phyloP scores from a whole-genome alignment of 2,329 filamentous ascomycete species.

The Epichloe scottii region DNA sequence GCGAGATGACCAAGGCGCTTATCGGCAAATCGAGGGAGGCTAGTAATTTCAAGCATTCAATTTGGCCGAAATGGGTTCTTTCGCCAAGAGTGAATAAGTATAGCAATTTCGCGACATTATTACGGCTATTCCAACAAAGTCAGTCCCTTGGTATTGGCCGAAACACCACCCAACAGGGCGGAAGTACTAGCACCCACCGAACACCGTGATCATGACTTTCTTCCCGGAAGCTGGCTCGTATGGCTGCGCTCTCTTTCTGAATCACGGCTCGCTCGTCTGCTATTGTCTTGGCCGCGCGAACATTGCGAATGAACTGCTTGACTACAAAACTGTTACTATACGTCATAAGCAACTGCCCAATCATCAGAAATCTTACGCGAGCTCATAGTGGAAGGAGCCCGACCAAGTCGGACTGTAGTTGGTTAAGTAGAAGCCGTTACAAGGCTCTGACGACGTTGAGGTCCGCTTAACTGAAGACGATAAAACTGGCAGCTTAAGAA shows the following conservation, averaged over 20 bases:
- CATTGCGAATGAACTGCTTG: conserved; percentile 99
- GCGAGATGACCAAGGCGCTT: conserved; percentile 92
- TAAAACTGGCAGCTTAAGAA: background rate
- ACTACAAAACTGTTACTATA: conserved; percentile 39
- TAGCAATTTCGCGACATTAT: conserved; percentile 96
- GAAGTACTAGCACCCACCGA: conserved; percentile 46
- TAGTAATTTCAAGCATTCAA: conserved; percentile 95
- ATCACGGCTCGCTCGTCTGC: conserved; percentile 97
- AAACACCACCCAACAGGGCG: background rate
- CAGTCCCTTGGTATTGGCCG: background rate
- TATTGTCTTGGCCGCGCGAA: conserved; percentile 96
- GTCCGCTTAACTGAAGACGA: background rate
- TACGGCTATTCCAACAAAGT: conserved; percentile 48
- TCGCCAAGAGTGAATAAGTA: conserved; percentile 98
- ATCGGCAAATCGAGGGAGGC: conserved; percentile 94
- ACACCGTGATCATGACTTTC: conserved; percentile 87
- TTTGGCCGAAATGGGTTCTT: conserved; percentile 96
- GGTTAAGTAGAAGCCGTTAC: background rate
- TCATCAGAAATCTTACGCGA: conserved; percentile 19
- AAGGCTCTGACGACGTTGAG: background rate
- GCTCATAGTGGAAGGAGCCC: conserved; percentile 22
- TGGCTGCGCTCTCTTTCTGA: conserved; percentile 96
- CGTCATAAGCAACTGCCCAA: conserved; percentile 6
- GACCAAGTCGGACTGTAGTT: background rate
- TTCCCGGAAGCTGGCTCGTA: conserved; percentile 93